Percentiles rank a stretch among this genome's conserved stretches.
Conservation (phyloP, 331 rosid species). For the Rhamnella rubrinervis region DNA sequence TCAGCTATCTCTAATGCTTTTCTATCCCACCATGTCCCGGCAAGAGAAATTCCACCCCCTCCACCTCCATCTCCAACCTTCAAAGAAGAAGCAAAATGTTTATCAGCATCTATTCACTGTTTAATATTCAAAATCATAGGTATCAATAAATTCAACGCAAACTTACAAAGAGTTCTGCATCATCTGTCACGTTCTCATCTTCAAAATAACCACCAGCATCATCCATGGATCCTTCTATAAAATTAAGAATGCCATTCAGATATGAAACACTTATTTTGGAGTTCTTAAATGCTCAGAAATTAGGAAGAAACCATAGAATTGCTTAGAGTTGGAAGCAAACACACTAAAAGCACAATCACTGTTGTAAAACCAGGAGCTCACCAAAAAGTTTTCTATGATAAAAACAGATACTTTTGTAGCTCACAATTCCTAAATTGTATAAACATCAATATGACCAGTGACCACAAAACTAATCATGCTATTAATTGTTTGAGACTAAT, state of each 20-base stretch:
- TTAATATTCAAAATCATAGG: neutral
- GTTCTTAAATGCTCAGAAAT: neutral
- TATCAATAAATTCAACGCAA: neutral
- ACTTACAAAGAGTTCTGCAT: slow-evolving; percentile 62
- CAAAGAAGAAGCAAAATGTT: slow-evolving; percentile 13
- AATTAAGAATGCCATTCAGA: slow-evolving; percentile 28
- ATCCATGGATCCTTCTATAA: slow-evolving; percentile 35
- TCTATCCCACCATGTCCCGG: slow-evolving; percentile 91
- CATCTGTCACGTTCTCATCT: slow-evolving; percentile 38
- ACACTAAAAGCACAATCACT: neutral
- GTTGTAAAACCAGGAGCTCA: neutral
- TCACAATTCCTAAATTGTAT: too few relatives aligned
- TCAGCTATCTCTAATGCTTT: slow-evolving; percentile 73
- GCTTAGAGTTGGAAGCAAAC: neutral
- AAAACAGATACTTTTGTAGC: neutral
- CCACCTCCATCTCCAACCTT: slow-evolving; percentile 89
- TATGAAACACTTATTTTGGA: neutral
- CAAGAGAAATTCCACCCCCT: slow-evolving; percentile 93
- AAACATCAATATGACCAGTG: too few relatives aligned
- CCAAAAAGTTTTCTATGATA: neutral
- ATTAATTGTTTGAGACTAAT: too few relatives aligned
- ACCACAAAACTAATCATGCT: too few relatives aligned
- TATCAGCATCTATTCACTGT: neutral
- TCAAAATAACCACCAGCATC: slow-evolving; percentile 40
- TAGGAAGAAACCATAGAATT: neutral